phyloP scores from a whole-genome alignment of 1,139 yeast genomes.

The Yamadazyma dendronema region DNA sequence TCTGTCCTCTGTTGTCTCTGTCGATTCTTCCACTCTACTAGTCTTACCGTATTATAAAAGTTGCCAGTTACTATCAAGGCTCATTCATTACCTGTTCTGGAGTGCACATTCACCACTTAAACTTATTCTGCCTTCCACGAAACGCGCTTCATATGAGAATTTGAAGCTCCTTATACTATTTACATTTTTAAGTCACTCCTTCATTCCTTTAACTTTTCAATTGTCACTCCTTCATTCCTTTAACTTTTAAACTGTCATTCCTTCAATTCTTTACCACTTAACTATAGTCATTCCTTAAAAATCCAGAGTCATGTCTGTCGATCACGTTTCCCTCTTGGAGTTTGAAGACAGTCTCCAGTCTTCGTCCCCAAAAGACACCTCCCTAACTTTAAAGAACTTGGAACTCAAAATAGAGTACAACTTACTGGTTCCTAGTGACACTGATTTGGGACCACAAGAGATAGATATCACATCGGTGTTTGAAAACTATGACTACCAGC shows the following conservation, averaged over 20 bases:
- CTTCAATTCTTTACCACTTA: neutral
- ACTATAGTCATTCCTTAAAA: constrained; percentile 5
- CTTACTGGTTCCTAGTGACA: constrained; percentile 10
- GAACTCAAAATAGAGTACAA: constrained; percentile 31
- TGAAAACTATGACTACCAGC: constrained; percentile 23
- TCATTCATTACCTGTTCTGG: too few relatives aligned
- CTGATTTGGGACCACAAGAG: constrained; percentile 6
- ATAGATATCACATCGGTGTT: constrained; percentile 14
- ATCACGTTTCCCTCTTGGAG: constrained; percentile 38
- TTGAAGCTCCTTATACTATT: too few relatives aligned
- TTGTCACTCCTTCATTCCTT: constrained; percentile 5
- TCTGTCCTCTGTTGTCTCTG: too few relatives aligned
- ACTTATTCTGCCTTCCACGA: too few relatives aligned
- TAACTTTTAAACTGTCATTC: neutral
- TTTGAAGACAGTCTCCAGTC: constrained; percentile 42
- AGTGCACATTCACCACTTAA: too few relatives aligned
- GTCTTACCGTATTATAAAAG: too few relatives aligned
- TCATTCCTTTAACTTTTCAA: neutral
- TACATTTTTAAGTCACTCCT: too few relatives aligned
- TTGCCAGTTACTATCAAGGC: too few relatives aligned
- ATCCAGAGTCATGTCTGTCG: too few relatives aligned
- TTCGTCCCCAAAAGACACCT: constrained; percentile 19
- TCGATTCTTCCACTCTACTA: too few relatives aligned
- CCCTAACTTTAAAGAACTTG: constrained; percentile 29
- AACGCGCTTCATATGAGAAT: too few relatives aligned